phyloP scores from a whole-genome alignment of 2,329 filamentous ascomycete species.

The Fusarium aywerte region DNA sequence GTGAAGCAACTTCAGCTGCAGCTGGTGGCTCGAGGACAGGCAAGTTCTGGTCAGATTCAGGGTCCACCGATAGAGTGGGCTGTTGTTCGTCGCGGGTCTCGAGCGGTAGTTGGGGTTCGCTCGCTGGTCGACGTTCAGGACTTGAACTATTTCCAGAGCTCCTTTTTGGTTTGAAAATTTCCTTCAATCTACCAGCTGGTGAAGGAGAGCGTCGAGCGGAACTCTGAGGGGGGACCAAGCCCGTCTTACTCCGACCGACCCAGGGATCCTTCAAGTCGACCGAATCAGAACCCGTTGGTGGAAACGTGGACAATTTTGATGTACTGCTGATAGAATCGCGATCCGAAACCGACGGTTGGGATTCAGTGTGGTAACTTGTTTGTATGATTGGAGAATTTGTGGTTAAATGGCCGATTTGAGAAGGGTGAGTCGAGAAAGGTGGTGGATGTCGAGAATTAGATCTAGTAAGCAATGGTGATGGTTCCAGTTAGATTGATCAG shows the following conservation, averaged over 20 bases:
- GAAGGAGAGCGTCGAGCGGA: conserved; percentile 71
- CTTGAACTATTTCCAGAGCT: conserved; percentile 38
- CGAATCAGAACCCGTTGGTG: conserved; percentile 41
- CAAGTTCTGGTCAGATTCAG: conserved; percentile 34
- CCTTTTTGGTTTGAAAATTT: conserved; percentile 67
- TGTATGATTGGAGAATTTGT: conserved; percentile 75
- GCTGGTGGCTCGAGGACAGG: conserved; percentile 47
- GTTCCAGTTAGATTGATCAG: conserved; percentile 37
- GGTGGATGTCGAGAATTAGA: conserved; percentile 45
- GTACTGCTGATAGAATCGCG: conserved; percentile 42
- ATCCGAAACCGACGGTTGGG: conserved; percentile 36
- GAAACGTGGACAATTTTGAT: conserved; percentile 44
- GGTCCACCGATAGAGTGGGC: conserved; percentile 34
- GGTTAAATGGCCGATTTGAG: conserved; percentile 74
- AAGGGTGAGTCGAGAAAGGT: conserved; percentile 65
- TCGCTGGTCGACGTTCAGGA: conserved; percentile 35
- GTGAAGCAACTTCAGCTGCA: conserved; percentile 46
- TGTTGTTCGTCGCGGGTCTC: conserved; percentile 36
- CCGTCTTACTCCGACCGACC: conserved; percentile 45
- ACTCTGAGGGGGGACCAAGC: conserved; percentile 47
- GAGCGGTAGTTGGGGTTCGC: conserved; percentile 37
- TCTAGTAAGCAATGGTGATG: conserved; percentile 40
- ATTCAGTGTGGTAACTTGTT: conserved; percentile 58
- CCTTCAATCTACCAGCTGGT: conserved; percentile 73
- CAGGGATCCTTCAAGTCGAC: conserved; percentile 42